These are phyloP conservation scores for Solanum hybrid DNA, from an alignment of 305 asterid genomes.

Conservation along the genomic window DNA sequence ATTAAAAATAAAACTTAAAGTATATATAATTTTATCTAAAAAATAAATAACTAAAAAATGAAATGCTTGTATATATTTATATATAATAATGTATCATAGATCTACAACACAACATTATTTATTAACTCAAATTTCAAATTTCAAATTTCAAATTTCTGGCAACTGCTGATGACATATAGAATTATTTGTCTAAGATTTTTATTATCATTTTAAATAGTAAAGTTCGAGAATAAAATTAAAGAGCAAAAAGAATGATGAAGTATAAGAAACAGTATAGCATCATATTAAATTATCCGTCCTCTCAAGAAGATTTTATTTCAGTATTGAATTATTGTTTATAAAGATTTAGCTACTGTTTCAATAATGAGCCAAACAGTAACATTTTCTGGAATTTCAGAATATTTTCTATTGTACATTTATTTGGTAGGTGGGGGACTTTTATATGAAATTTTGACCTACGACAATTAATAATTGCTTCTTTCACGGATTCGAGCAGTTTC, in stretches of 20 bases:
- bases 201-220: not conserved
- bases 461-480: not conserved
- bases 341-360: slow-evolving; percentile 2
- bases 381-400: not conserved
- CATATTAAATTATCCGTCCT: slow-evolving; percentile 5
- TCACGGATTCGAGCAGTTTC: not conserved
- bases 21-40: not conserved
- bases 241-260: not conserved
- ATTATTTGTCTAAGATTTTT: not conserved
- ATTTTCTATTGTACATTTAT: not conserved
- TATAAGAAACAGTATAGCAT: not conserved
- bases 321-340: not conserved
- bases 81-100: not conserved
- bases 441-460: not conserved
- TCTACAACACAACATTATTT: not conserved
- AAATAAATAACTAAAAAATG: too few species aligned
- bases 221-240: not conserved
- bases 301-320: slow-evolving; percentile 4
- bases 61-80: not conserved
- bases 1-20: not conserved
- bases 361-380: slow-evolving; percentile 6
- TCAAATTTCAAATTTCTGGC: not conserved
- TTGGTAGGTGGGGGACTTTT: not conserved
- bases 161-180: not conserved
- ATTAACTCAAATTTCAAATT: not conserved